Percentiles rank a stretch among this genome's conserved stretches.
These are phyloP conservation scores for Nannochloris sp. DNA, from an alignment of 139 green algal genomes.

Conservation along the genomic window DNA sequence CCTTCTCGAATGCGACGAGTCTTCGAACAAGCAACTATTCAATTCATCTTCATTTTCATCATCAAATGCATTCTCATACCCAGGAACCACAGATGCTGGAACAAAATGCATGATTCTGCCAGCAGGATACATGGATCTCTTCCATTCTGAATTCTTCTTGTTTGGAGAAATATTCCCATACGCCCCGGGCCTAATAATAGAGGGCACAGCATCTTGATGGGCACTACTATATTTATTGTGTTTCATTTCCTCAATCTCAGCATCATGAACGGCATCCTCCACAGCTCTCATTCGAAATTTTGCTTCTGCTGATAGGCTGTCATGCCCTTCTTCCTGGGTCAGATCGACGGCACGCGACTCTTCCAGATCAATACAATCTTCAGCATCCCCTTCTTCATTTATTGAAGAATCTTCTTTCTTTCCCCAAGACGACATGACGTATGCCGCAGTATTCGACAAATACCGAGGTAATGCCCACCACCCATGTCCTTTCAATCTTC, in stretches of 20 bases:
- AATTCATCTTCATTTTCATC: neutral
- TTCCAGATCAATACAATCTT: too few species aligned
- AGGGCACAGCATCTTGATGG: conserved; percentile 7
- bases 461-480: too few species aligned
- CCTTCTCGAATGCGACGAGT: neutral
- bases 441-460: too few species aligned
- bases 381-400: too few species aligned
- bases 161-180: neutral
- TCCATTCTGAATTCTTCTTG: conserved; percentile 12
- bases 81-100: conserved; percentile 32
- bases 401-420: too few species aligned
- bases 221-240: neutral
- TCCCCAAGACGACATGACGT: too few species aligned
- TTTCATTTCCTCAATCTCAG: conserved; percentile 24
- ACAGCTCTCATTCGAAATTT: conserved; percentile 21
- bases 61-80: neutral
- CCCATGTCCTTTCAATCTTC: too few species aligned
- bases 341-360: neutral
- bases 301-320: neutral
- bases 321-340: neutral
- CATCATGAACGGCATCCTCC: conserved; percentile 22
- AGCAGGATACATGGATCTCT: conserved; percentile 59
- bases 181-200: conserved; percentile 22
- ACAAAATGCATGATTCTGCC: conserved; percentile 76
- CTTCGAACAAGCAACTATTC: neutral